Conservation (phyloP, 331 rosid species). For the Stylosanthes scabra region DNA sequence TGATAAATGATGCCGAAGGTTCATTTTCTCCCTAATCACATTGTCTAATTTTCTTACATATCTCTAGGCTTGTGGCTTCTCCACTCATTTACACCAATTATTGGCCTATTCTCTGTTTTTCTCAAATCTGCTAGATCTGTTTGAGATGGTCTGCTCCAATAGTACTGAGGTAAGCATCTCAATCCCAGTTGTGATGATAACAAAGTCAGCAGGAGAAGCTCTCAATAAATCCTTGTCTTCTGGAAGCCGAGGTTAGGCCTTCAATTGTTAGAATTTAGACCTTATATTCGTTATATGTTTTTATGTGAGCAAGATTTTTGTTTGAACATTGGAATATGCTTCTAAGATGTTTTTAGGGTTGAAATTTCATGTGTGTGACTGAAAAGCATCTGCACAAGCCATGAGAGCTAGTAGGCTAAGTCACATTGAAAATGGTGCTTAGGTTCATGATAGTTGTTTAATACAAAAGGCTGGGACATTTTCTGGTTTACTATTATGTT, state of each 20-base stretch:
- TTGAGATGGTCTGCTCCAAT: constrained; percentile 85
- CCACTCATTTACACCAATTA: constrained; percentile 13
- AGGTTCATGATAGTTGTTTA: neutral
- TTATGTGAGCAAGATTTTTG: constrained; percentile 24
- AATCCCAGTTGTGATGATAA: constrained; percentile 81
- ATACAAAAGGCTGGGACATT: neutral
- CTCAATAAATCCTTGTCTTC: constrained; percentile 58
- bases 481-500: neutral
- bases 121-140: constrained; percentile 58
- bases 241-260: constrained; percentile 69
- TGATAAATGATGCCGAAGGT: constrained; percentile 83
- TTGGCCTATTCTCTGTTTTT: constrained; percentile 8
- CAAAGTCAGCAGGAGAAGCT: constrained; percentile 76
- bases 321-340: constrained; percentile 3
- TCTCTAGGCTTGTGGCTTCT: constrained; percentile 8
- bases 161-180: constrained; percentile 58
- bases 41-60: neutral
- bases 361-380: constrained; percentile 9
- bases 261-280: constrained; percentile 31
- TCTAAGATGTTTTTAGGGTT: constrained; percentile 18
- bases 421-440: neutral
- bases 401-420: constrained; percentile 8
- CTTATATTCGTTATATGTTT: constrained; percentile 24
- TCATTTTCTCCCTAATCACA: constrained; percentile 17
- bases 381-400: neutral